Percentiles rank a stretch among this genome's conserved stretches.
Conservation (phyloP, 2,329 filamentous ascomycete species). For the Nannizziopsis barbatae region DNA sequence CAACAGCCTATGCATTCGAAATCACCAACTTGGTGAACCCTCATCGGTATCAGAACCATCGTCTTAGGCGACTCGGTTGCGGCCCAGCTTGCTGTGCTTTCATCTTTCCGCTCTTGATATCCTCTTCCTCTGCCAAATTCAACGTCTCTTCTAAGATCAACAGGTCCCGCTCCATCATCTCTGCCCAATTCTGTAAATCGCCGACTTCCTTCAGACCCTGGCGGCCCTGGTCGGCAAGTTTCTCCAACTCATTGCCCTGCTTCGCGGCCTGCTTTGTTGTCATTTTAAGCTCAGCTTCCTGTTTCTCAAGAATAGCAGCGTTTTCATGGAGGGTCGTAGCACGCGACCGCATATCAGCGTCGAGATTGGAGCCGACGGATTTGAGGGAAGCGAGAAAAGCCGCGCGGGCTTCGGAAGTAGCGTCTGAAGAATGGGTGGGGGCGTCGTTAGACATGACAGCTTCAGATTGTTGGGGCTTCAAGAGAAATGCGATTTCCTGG, state of each 20-base stretch:
- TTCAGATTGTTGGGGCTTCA: background rate
- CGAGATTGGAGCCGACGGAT: constrained; percentile 39
- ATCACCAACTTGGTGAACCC: background rate
- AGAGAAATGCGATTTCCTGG: too few relatives aligned
- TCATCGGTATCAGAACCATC: constrained; percentile 14
- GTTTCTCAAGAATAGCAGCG: constrained; percentile 41
- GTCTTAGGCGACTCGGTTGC: constrained; percentile 14
- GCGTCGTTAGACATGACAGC: background rate
- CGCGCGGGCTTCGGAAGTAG: constrained; percentile 33
- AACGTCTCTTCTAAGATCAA: constrained; percentile 35
- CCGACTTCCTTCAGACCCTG: constrained; percentile 51
- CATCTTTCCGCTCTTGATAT: constrained; percentile 14
- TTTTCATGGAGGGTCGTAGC: constrained; percentile 48
- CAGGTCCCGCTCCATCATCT: constrained; percentile 46
- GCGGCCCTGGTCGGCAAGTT: constrained; percentile 43
- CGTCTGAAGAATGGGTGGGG: constrained; percentile 17
- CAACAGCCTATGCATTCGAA: background rate
- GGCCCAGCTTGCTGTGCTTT: constrained; percentile 8
- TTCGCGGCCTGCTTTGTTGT: constrained; percentile 41
- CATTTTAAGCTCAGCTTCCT: constrained; percentile 44
- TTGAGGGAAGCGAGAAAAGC: constrained; percentile 37
- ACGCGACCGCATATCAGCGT: constrained; percentile 43
- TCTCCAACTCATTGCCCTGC: constrained; percentile 45
- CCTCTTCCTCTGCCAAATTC: constrained; percentile 27
- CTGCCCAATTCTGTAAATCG: constrained; percentile 56